Evolutionary conservation across 1,284 basidiomycete species (phyloP).

Genomic region (Ganoderma lucidum): DNA sequence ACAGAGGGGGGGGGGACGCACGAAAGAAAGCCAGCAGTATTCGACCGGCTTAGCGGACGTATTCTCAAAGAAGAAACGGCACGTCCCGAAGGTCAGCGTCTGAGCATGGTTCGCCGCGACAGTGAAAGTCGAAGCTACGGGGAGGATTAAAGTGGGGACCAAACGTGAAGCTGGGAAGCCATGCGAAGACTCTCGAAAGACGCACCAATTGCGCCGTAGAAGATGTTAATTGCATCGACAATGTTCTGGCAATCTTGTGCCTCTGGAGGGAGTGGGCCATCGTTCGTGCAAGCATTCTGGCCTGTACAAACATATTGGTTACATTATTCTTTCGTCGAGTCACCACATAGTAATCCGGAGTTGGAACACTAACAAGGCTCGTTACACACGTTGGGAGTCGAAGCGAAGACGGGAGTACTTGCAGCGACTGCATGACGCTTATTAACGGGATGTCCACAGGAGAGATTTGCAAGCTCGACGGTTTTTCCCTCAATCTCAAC

Average conservation of each 20-base stretch:
- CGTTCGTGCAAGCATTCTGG: constrained; percentile 28
- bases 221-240: constrained; percentile 33
- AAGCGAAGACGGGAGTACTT: not conserved
- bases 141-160: not conserved
- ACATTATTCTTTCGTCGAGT: not conserved
- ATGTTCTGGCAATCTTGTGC: constrained; percentile 33
- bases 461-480: constrained; percentile 29
- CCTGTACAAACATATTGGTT: constrained; percentile 17
- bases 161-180: too few species aligned
- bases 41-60: constrained; percentile 30
- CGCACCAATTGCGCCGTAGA: constrained; percentile 29
- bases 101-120: constrained; percentile 36
- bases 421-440: constrained; percentile 6
- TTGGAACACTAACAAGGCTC: constrained; percentile 26
- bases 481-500: constrained; percentile 20
- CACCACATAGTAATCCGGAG: too few species aligned
- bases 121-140: constrained; percentile 37
- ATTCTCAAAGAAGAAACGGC: constrained; percentile 40
- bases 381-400: constrained; percentile 27
- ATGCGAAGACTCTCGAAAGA: not conserved
- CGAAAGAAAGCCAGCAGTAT: constrained; percentile 40
- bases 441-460: constrained; percentile 16
- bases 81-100: constrained; percentile 41
- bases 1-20: constrained; percentile 17
- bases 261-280: constrained; percentile 31